These are phyloP conservation scores for Scorias spongiosa DNA, from an alignment of 2,329 filamentous ascomycete species.

Conservation along the genomic window DNA sequence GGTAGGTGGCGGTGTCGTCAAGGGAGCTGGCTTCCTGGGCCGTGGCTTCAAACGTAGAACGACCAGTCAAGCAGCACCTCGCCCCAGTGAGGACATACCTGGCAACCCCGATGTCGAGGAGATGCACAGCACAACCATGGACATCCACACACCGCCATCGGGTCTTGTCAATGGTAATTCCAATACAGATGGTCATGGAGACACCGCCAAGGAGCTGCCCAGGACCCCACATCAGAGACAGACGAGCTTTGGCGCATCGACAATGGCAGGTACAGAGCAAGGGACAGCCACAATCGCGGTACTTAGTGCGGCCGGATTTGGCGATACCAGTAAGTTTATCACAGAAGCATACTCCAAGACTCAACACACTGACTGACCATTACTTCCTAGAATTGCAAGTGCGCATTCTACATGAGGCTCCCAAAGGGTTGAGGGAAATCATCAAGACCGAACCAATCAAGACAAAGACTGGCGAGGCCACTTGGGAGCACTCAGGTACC, in stretches of 20 bases:
- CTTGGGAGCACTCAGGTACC: conserved; percentile 48
- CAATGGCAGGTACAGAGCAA: conserved; percentile 30
- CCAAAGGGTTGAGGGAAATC: conserved; percentile 59
- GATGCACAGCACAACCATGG: conserved; percentile 16
- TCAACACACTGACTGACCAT: conserved; percentile 27
- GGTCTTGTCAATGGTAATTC: conserved; percentile 8
- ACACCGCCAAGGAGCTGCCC: conserved; percentile 10
- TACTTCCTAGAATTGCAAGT: conserved; percentile 22
- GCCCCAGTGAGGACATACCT: conserved; percentile 17
- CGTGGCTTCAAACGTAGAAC: conserved; percentile 67
- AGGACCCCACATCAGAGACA: conserved; percentile 29
- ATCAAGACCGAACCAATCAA: conserved; percentile 91
- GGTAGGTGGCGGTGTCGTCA: conserved; percentile 67
- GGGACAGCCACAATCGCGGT: conserved; percentile 72
- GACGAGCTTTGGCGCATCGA: conserved; percentile 26
- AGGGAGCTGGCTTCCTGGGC: conserved; percentile 79
- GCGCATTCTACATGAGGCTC: conserved; percentile 19
- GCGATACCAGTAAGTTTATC: background rate
- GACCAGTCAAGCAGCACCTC: conserved; percentile 33
- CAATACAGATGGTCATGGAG: conserved; percentile 10
- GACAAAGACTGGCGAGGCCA: conserved; percentile 46
- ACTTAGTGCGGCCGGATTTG: conserved; percentile 63
- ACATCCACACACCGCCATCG: conserved; percentile 7
- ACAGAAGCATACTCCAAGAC: conserved; percentile 61
- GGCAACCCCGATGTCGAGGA: conserved; percentile 9